Conservation (phyloP, 2,329 filamentous ascomycete species). For the Thielaviopsis punctulata region DNA sequence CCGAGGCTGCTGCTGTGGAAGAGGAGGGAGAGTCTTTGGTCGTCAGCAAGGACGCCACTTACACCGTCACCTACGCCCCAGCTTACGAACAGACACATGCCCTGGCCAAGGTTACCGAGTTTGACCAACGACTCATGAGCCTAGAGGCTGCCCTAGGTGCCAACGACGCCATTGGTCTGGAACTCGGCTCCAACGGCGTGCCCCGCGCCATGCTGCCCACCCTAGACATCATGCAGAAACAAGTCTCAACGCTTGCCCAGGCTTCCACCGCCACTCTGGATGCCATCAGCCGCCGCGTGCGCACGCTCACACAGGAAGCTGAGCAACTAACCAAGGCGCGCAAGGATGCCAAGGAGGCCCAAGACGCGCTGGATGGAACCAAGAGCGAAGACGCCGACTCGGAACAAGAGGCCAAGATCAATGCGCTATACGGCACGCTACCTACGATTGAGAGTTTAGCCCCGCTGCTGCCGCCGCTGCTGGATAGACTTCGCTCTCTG, state of each 20-base stretch:
- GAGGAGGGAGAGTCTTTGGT: constrained; percentile 14
- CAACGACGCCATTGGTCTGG: constrained; percentile 48
- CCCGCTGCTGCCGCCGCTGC: constrained; percentile 66
- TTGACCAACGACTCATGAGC: constrained; percentile 62
- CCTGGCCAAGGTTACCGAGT: constrained; percentile 67
- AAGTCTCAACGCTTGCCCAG: constrained; percentile 58
- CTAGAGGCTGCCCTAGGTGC: constrained; percentile 73
- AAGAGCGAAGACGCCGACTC: constrained; percentile 24
- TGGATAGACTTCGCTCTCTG: constrained; percentile 73
- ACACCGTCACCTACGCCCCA: constrained; percentile 47
- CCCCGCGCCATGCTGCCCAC: constrained; percentile 63
- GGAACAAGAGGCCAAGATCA: constrained; percentile 73
- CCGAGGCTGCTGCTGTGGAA: constrained; percentile 13
- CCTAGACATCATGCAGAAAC: constrained; percentile 62
- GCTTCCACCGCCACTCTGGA: constrained; percentile 59
- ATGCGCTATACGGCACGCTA: constrained; percentile 75
- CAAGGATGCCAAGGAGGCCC: constrained; percentile 41
- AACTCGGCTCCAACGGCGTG: constrained; percentile 37
- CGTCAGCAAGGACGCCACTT: constrained; percentile 28
- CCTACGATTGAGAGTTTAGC: constrained; percentile 76
- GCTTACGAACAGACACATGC: constrained; percentile 51
- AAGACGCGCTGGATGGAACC: constrained; percentile 33
- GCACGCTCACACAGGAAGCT: constrained; percentile 53
- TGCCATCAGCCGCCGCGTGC: constrained; percentile 50
- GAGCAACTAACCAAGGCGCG: constrained; percentile 51